These are phyloP conservation scores for Mangifera indica DNA, from an alignment of 345 rosid species.

Conservation along the genomic window DNA sequence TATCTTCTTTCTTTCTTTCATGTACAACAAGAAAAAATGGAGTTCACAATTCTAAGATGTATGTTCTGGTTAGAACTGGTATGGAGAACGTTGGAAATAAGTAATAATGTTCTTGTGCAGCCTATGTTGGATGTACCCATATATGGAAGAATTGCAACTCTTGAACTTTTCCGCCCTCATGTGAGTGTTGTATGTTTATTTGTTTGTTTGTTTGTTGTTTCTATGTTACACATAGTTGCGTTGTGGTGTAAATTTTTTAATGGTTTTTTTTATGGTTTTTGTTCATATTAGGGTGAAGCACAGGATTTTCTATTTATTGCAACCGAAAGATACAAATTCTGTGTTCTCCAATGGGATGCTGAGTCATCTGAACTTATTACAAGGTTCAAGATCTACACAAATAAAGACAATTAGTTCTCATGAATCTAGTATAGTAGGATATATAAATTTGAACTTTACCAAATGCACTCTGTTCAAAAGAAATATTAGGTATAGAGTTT, in stretches of 20 bases:
- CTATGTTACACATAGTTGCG: not conserved
- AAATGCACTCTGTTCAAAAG: too few species aligned
- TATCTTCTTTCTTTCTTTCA: not conserved
- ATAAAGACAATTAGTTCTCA: not conserved
- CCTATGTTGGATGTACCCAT: slow-evolving; percentile 87
- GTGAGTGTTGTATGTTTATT: too few species aligned
- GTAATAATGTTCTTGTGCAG: slow-evolving; percentile 42
- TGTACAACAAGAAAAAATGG: too few species aligned
- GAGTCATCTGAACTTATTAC: slow-evolving; percentile 83
- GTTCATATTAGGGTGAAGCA: slow-evolving; percentile 66
- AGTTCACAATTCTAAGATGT: not conserved
- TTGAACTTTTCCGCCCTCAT: slow-evolving; percentile 90
- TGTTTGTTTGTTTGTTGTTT: slow-evolving; percentile 4
- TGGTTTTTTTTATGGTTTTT: slow-evolving; percentile 3
- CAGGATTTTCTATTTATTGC: slow-evolving; percentile 90
- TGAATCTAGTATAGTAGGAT: not conserved
- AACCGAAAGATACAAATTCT: slow-evolving; percentile 83
- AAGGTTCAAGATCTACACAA: slow-evolving; percentile 39
- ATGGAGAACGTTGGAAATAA: not conserved
- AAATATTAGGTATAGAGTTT: not conserved
- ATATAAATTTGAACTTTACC: not conserved
- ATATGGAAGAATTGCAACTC: slow-evolving; percentile 91
- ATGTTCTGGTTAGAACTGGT: slow-evolving; percentile 1
- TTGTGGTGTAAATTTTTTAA: not conserved
- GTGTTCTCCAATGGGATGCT: slow-evolving; percentile 93